phyloP scores from a whole-genome alignment of 2,329 filamentous ascomycete species.

The Cordyceps cateniannulata region DNA sequence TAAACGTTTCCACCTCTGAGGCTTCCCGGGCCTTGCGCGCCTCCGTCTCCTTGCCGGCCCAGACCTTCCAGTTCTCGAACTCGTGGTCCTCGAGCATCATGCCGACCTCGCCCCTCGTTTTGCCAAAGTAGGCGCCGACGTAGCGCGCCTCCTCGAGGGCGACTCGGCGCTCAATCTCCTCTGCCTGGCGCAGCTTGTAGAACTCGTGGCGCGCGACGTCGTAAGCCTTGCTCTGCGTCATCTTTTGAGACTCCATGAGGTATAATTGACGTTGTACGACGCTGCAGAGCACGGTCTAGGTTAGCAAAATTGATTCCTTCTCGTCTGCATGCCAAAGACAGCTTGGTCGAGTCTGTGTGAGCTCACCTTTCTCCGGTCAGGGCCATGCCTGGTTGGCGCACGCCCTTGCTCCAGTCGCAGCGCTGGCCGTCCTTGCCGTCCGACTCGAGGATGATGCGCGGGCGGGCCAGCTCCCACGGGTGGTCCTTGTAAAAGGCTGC shows the following conservation, averaged over 20 bases:
- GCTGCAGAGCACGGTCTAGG: constrained; percentile 38
- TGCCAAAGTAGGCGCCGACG: constrained; percentile 85
- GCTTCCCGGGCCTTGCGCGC: constrained; percentile 33
- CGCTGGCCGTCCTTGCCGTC: constrained; percentile 74
- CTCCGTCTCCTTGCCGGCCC: constrained; percentile 53
- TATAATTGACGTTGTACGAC: constrained; percentile 89
- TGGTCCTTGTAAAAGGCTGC: constrained; percentile 85
- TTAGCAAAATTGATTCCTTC: not conserved
- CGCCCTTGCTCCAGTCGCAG: constrained; percentile 70
- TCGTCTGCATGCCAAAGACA: not conserved
- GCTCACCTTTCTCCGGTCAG: constrained; percentile 78
- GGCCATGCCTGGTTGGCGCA: constrained; percentile 68
- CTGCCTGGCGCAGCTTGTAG: constrained; percentile 72
- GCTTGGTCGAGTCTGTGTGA: too few species aligned
- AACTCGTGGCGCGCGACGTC: constrained; percentile 85
- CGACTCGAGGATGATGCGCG: constrained; percentile 75
- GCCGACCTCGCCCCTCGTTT: constrained; percentile 64
- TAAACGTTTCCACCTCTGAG: constrained; percentile 38
- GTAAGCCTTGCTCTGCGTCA: constrained; percentile 67
- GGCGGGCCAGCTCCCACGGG: constrained; percentile 92
- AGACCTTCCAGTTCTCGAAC: constrained; percentile 79
- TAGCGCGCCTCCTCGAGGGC: constrained; percentile 81
- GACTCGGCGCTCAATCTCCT: constrained; percentile 77
- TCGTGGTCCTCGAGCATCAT: constrained; percentile 75
- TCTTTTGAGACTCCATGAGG: constrained; percentile 62